These are phyloP conservation scores for Fusarium piperis DNA, from an alignment of 2,329 filamentous ascomycete species.

Conservation along the genomic window DNA sequence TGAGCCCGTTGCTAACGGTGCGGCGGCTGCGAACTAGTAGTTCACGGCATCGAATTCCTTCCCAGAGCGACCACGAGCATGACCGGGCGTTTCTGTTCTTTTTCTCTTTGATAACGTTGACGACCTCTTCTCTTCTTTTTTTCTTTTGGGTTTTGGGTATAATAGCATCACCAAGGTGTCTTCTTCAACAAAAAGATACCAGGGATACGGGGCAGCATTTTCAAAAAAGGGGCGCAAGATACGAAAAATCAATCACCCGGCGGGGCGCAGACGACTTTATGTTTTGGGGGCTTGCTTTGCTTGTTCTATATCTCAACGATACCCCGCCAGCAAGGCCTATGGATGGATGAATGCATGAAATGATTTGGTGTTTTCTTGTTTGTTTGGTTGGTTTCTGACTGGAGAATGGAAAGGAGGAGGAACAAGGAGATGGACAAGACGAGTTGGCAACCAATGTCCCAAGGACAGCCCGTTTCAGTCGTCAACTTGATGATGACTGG, in stretches of 20 bases:
- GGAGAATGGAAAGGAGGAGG: conserved; percentile 5
- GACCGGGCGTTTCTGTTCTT: conserved; percentile 28
- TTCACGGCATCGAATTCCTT: conserved; percentile 1
- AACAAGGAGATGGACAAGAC: not conserved
- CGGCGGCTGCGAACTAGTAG: conserved; percentile 27
- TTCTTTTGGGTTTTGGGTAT: conserved; percentile 33
- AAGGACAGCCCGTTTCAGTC: not conserved
- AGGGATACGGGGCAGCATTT: conserved; percentile 43
- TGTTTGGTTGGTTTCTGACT: not conserved
- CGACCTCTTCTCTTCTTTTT: conserved; percentile 12
- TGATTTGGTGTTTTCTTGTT: conserved; percentile 26
- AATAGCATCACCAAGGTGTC: conserved; percentile 46
- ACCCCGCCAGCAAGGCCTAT: conserved; percentile 49
- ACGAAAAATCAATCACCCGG: conserved; percentile 37
- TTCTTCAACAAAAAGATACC: conserved; percentile 57
- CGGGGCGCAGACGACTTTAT: conserved; percentile 44
- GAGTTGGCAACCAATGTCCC: not conserved
- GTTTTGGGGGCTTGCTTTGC: conserved; percentile 47
- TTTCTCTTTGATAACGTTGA: conserved; percentile 27
- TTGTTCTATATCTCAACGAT: conserved; percentile 54
- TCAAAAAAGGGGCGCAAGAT: conserved; percentile 39
- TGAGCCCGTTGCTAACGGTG: conserved; percentile 22
- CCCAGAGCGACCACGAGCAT: conserved; percentile 24
- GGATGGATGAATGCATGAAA: conserved; percentile 43
- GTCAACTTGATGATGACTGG: not conserved